Evolutionary conservation across 148 eudicot species (phyloP), one percentile per base, ranked within the genome.

Genomic region (Arbutus unedo): DNA sequence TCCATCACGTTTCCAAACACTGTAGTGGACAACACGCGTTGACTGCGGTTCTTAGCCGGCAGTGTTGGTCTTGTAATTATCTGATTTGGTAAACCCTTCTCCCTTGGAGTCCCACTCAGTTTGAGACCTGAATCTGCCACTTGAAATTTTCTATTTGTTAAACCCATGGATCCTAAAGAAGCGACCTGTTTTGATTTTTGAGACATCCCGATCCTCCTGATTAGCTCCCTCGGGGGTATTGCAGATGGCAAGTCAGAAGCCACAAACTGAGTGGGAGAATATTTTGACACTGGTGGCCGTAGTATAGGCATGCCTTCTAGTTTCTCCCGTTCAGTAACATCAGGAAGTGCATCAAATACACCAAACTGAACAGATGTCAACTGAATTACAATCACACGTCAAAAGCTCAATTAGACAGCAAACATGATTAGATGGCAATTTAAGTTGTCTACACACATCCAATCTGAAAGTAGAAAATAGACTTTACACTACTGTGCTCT

Each of bases 91-190:
- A 54, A 1, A 80, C 18, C 66, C 45, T 77, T 83, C 70, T 59
- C 71, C 57, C 49, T 70, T 9, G 14, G 72, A 53, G 5, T 81
- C 47, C 64, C 81, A 47, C 71, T 79, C 78, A 9, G 48, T 38
- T 70, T 83, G 44, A 41, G 76, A 79, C 70, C 74, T 25, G 74
- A 55, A 19, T 75, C 64, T 21, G 48, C 51, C 19, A 43, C 31
- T 70, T 53, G 55, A 78, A 8, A 18, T 49, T 41, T 83, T 81
- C 81, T 84, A 44, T 53, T 54, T 5, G 49, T 45, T 15, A 67
- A 56, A 23, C 49, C 77, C 54, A 76, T 78, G 41, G 83, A 79
- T 56, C 86, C 85, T 8, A 47, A 71, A 44, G 82, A 81, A 25
- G 82, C 76, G 81, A 55, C 76, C 59, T 47, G 77, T 31, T 78